Base-by-base conservation (phyloP, 1,284 basidiomycete species). In the Microbotryum silenes-acaulis region DNA sequence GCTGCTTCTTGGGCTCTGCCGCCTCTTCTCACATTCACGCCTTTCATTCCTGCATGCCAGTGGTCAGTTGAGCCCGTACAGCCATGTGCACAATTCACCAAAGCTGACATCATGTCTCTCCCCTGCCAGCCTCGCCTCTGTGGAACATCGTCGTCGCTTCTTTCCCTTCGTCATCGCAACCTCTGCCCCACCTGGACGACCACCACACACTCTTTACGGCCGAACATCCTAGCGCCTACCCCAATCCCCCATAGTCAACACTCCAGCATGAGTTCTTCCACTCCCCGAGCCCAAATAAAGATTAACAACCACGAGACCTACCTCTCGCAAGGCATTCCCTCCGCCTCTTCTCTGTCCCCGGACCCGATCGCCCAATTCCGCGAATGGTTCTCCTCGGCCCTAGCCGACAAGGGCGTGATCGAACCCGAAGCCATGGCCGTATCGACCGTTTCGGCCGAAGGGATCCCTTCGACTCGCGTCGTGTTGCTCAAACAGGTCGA, bases 401-500 rank as follows among this genome's bases (percentile, higher is more conserved):
- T 75, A 29, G 60, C 69, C 14, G 72, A 75, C 12, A 63, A 77
- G 75, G 57, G 61, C 18, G 89, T 93, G 7, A 76, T 78, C 51
- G 91, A 96, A 75, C 90, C 91, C 29, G 92, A 96, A 75, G 85
- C 88, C 9, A 88, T 96, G 84, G 81, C 85, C 5, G 75, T 97
- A 57, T 87, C 87, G 51, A 96, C 92, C 51, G 82, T 84, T n/a
- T 83, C 85, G 0, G 71, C 82, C 10, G 66, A 75, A 0, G 87
- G 50, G 81, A 90, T 63, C 94, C 94, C 20, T 91, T 90, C 71
- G 89, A 94, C 77, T 72, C 80, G 49, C 81, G 78, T 90, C 72
- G 92, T 97, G 54, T 84, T 97, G 64, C 85, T 97, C 72, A 97
- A 96, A 76, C 83, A 91, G 72, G 83, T 90, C 69, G 91, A 94